Conservation (phyloP, 176 grass and related monocot species). For the Avena insularis region DNA sequence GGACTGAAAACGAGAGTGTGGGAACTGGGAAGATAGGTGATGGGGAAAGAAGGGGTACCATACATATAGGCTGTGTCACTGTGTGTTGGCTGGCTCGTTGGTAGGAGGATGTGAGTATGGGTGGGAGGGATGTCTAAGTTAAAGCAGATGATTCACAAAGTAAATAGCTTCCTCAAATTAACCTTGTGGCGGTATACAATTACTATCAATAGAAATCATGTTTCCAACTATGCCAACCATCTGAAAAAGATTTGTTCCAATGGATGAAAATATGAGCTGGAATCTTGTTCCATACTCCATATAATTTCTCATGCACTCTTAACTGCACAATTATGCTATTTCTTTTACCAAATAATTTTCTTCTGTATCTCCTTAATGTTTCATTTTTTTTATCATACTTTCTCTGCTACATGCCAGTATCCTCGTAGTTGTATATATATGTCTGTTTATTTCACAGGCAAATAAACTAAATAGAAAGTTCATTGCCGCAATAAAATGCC, state of each 20-base stretch:
- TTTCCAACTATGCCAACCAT: neutral
- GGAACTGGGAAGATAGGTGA: neutral
- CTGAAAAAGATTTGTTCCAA: neutral
- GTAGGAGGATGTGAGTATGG: neutral
- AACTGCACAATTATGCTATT: neutral
- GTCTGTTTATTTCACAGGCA: neutral
- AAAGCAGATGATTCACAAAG: neutral
- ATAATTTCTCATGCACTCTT: neutral
- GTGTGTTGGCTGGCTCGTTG: neutral
- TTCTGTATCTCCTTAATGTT: neutral
- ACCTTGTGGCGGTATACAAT: neutral
- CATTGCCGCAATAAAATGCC: too few relatives aligned
- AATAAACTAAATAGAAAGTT: too few relatives aligned
- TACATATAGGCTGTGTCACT: conserved; percentile 24
- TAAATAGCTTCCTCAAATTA: too few relatives aligned
- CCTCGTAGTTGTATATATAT: neutral
- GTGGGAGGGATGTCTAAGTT: neutral
- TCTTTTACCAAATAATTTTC: neutral
- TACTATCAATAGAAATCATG: neutral
- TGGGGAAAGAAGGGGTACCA: neutral
- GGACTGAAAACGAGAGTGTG: neutral
- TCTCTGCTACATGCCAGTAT: neutral
- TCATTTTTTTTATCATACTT: neutral
- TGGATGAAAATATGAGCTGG: neutral
- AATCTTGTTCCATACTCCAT: neutral